Evolutionary conservation across 805 yeast species (phyloP), one percentile per base, ranked within the genome.

Genomic region (Starmera pachycereana): DNA sequence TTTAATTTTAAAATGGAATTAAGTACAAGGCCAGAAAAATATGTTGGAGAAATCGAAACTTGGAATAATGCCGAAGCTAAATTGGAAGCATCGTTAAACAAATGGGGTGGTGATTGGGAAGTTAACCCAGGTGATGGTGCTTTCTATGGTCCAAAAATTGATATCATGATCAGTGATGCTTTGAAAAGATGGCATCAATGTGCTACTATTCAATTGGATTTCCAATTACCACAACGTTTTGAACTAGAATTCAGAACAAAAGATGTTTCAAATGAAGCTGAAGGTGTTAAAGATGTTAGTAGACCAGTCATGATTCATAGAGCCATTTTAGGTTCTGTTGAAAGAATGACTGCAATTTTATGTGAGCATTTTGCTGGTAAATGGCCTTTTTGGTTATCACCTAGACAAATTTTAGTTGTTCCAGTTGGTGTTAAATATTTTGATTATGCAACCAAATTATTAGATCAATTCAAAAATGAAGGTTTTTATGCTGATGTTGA

Each of bases 361-460:
- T 89, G 95, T 44, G 99, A 92, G 68, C 98, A 92, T 70, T 92
- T 73, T 68, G 96, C 89, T 60, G 99, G 99, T 57, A 92, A 88
- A 63, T 92, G 99, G 99, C 99, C 99, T 58, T 86, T 92, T 75
- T 92, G 98, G 98, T 74, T 92, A 60, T 89, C 97, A n/a, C 99
- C 99, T 57, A 83, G 98, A 71, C 99, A 92, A 69, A 76, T 90
- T 43, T 71, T 90, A 54, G 94, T 92, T 55, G 92, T 92, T 28
- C 98, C 98, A 52, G 97, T 92, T 53, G 97, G 96, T 58, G 94
- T 84, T 48, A 87, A 85, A 64, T 90, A 81, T 71, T 78, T 72
- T 57, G 95, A 81, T 49, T 92, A 92, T 58, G 99, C 97, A 34
- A 79, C 81, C 62, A 69, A 76, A 52, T 83, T 92, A 49, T 78